Base-by-base conservation (phyloP, 305 asterid species). In the Vinca major region DNA sequence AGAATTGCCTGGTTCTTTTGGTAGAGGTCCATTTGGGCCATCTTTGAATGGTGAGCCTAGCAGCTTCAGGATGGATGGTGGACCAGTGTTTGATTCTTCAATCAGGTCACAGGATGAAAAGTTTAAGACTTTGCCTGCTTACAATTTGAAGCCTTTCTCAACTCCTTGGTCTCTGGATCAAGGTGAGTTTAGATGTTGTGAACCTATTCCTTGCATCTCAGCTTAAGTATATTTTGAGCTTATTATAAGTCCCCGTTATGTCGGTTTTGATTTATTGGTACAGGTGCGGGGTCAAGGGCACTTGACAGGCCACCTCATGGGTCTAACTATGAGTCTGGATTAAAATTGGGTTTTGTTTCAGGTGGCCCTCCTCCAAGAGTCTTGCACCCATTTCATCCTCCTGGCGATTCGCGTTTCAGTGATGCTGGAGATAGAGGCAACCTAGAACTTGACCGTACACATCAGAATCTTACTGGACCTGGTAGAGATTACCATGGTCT, bases 341-440 rank as follows among this genome's bases (percentile, higher is more conserved):
- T 69, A 39, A 85, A 77, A 69, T 63, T 78, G 66, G 84, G 80
- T 66, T 57, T 84, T 73, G 79, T 75, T 76, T 68, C 78, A 61
- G 81, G 77, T 52, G 89, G 80, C 62, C 80, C 86, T 19, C 77
- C 83, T 57, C 85, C 89, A 63, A 80, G 89, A 75, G 78, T 76
- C 51, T 61, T 82, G 79, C 85, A 80, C 13, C 62, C 87, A 50
- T 82, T 84, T 70, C 79, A 67, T 71, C 84, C 85, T 74, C 66
- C 89, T 69, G 81, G 78, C 74, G 71, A 69, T 41, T 21, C 69
- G 41, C 70, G 58, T 57, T 65, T 67, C 43, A 61, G 63, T 71
- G 53, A 52, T 65, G 71, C 53, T 52, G 67, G 66, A 56, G 78
- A 74, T 50, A 78, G 78, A 79, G 78, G 73, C 62, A 19, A 61